Evolutionary conservation across 2,329 filamentous ascomycete species (phyloP).

Genomic region (Decorospora gaudefroyi): DNA sequence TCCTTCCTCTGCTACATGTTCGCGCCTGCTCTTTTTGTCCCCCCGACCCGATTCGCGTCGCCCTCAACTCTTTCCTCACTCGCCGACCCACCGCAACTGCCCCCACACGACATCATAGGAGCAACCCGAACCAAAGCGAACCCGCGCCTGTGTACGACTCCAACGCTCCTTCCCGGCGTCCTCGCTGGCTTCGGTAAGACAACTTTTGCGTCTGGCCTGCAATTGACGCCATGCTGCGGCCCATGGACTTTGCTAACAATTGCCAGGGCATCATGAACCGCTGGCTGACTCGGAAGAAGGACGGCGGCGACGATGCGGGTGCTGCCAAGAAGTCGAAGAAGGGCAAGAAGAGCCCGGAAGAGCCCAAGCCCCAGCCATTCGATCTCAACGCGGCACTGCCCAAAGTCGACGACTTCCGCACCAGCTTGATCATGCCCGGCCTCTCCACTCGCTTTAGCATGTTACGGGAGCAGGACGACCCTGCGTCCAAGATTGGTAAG

Average conservation of each 20-base stretch:
- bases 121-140: background rate
- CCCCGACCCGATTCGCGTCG: slow-evolving; percentile 11
- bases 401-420: slow-evolving; percentile 85
- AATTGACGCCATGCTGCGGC: slow-evolving; percentile 6
- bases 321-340: slow-evolving; percentile 49
- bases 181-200: slow-evolving; percentile 22
- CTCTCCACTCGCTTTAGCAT: slow-evolving; percentile 96
- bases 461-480: slow-evolving; percentile 92
- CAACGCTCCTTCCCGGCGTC: slow-evolving; percentile 3
- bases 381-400: slow-evolving; percentile 77
- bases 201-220: slow-evolving; percentile 8
- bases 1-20: slow-evolving; percentile 34
- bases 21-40: slow-evolving; percentile 26
- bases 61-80: slow-evolving; percentile 6
- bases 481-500: slow-evolving; percentile 84
- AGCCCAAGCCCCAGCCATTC: slow-evolving; percentile 67
- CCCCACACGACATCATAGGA: slow-evolving; percentile 3
- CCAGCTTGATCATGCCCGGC: slow-evolving; percentile 93
- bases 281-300: slow-evolving; percentile 73
- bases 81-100: slow-evolving; percentile 14
- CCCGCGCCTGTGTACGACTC: slow-evolving; percentile 3
- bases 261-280: slow-evolving; percentile 67
- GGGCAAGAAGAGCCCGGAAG: slow-evolving; percentile 58
- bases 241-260: slow-evolving; percentile 20
- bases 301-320: slow-evolving; percentile 41